Percentiles rank a stretch among this genome's conserved stretches.
These are phyloP conservation scores for Pseudogymnoascus sp. DNA, from an alignment of 2,329 filamentous ascomycete species.

Conservation along the genomic window DNA sequence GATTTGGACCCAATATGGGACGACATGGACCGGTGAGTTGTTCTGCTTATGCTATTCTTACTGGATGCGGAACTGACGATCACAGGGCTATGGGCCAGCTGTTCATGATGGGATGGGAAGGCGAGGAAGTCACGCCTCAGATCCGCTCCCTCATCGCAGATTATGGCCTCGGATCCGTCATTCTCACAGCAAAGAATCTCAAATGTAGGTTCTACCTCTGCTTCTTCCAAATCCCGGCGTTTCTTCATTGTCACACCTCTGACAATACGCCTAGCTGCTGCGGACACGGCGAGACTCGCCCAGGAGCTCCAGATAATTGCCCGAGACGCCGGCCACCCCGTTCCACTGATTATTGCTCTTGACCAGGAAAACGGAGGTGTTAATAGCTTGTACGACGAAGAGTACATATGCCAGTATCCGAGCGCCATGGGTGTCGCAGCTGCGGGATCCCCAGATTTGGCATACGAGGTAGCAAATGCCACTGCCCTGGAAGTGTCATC, in stretches of 20 bases:
- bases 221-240: neutral
- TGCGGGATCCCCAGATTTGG: conserved; percentile 73
- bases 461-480: conserved; percentile 84
- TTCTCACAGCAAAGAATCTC: conserved; percentile 75
- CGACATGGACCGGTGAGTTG: conserved; percentile 21
- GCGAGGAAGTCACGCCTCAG: conserved; percentile 73
- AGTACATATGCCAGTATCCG: conserved; percentile 92
- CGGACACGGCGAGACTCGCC: conserved; percentile 80
- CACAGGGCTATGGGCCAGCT: conserved; percentile 64
- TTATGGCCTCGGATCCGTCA: conserved; percentile 80
- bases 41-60: conserved; percentile 22
- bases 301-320: conserved; percentile 90
- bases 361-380: conserved; percentile 98
- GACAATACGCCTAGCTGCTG: conserved; percentile 58
- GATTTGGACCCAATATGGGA: conserved; percentile 47
- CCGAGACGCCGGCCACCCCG: conserved; percentile 78
- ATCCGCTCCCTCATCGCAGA: conserved; percentile 73
- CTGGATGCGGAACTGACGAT: neutral
- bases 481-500: conserved; percentile 88
- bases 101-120: conserved; percentile 81
- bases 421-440: conserved; percentile 97
- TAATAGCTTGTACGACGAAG: conserved; percentile 92
- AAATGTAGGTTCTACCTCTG: conserved; percentile 54
- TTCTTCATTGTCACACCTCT: neutral
- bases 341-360: conserved; percentile 80